These are phyloP conservation scores for Termitomyces sp. DNA, from an alignment of 768 basidiomycete species.

Conservation along the genomic window DNA sequence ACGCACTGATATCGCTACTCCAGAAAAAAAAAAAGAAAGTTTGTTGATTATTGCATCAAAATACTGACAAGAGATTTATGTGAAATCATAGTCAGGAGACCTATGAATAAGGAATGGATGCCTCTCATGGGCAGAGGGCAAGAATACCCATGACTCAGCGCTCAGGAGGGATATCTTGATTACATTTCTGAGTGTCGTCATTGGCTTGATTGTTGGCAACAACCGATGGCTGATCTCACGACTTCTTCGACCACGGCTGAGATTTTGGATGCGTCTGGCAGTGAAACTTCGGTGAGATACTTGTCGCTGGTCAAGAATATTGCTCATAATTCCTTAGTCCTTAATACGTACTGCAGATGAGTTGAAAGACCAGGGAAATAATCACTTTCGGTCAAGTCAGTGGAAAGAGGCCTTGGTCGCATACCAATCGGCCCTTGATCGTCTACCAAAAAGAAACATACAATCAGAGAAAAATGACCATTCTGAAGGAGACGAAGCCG, in stretches of 20 bases:
- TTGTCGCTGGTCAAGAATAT: background rate
- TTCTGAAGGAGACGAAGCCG: constrained; percentile 11
- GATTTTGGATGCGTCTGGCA: background rate
- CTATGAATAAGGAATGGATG: background rate
- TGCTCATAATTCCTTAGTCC: constrained; percentile 25
- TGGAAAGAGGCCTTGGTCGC: constrained; percentile 68
- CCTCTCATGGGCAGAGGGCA: background rate
- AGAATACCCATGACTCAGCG: background rate
- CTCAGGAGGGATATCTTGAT: background rate
- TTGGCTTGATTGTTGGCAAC: constrained; percentile 3
- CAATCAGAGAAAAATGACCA: constrained; percentile 4
- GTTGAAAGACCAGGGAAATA: constrained; percentile 73
- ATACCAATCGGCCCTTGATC: constrained; percentile 65
- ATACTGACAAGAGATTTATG: background rate
- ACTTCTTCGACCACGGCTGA: constrained; percentile 4
- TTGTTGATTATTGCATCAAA: background rate
- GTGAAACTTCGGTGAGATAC: constrained; percentile 5
- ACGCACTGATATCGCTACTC: no score
- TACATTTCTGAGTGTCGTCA: constrained; percentile 1
- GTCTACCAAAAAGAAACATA: constrained; percentile 33
- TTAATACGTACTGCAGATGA: constrained; percentile 46
- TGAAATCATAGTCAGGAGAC: background rate
- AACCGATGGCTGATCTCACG: constrained; percentile 13
- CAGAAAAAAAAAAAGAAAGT: no score
- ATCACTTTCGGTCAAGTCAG: constrained; percentile 53